Evolutionary conservation across 2,329 filamentous ascomycete genomes (phyloP).

Genomic region (Huntiella decipiens): DNA sequence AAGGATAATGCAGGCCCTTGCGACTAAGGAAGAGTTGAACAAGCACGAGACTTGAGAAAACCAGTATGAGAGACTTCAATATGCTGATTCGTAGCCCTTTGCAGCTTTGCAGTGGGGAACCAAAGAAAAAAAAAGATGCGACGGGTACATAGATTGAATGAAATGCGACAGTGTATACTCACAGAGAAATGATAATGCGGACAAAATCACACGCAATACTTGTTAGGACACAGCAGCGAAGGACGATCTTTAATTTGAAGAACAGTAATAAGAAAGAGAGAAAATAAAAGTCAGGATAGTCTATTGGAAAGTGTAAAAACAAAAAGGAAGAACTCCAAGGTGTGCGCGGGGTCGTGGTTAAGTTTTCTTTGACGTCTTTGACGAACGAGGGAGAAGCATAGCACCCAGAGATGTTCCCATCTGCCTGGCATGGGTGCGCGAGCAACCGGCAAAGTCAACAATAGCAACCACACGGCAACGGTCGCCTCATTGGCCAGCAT

Average conservation of each 20-base stretch:
- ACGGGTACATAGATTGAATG: neutral
- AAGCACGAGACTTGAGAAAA: no score
- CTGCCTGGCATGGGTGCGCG: conserved; percentile 12
- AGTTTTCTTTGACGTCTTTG: conserved; percentile 6
- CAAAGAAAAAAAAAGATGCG: neutral
- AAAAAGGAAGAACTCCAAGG: conserved; percentile 2
- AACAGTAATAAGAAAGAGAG: neutral
- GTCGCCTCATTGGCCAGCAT: conserved; percentile 23
- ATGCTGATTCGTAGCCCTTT: no score
- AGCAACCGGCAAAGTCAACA: conserved; percentile 24
- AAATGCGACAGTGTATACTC: conserved; percentile 1
- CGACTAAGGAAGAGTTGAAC: neutral
- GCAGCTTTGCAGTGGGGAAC: neutral
- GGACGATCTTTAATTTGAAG: neutral
- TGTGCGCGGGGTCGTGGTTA: conserved; percentile 9
- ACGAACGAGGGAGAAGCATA: conserved; percentile 9
- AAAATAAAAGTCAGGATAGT: neutral
- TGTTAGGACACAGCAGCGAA: neutral
- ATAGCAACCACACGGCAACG: conserved; percentile 39
- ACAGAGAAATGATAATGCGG: conserved; percentile 3
- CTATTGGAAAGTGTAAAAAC: conserved; percentile 6
- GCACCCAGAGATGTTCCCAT: conserved; percentile 9
- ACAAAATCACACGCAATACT: no score
- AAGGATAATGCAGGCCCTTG: neutral
- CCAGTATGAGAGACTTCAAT: no score